phyloP scores from a whole-genome alignment of 352 stramenopile genomes.

The Globisporangium ultimum region DNA sequence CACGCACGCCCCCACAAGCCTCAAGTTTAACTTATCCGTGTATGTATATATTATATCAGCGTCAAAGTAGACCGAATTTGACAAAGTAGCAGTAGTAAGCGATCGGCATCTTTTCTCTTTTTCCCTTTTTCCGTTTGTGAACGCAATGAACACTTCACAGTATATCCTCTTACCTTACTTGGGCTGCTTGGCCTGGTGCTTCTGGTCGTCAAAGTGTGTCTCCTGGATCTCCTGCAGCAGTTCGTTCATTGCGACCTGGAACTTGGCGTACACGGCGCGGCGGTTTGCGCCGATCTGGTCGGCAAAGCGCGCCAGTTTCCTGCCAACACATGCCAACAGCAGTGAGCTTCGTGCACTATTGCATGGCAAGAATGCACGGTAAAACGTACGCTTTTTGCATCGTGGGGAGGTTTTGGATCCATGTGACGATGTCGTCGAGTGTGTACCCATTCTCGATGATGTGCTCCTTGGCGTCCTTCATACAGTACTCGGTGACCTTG shows the following conservation, averaged over 20 bases:
- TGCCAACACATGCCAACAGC: constrained; percentile 17
- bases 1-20: neutral
- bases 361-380: too few species aligned
- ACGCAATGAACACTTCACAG: neutral
- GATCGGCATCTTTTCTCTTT: neutral
- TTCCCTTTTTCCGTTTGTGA: neutral
- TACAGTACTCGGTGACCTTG: constrained; percentile 74
- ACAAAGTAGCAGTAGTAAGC: neutral
- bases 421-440: constrained; percentile 67
- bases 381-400: constrained; percentile 84
- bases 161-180: neutral
- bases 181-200: constrained; percentile 38
- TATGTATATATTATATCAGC: constrained; percentile 15
- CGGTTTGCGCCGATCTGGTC: constrained; percentile 66
- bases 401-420: constrained; percentile 72
- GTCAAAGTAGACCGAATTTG: neutral
- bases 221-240: constrained; percentile 74
- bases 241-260: constrained; percentile 71
- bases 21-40: constrained; percentile 12
- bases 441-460: constrained; percentile 65
- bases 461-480: constrained; percentile 74
- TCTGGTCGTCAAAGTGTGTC: constrained; percentile 45
- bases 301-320: constrained; percentile 77
- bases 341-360: neutral
- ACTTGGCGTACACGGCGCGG: constrained; percentile 58